Base-by-base conservation (phyloP, 2,329 filamentous ascomycete species). In the Gaeumannomyces sp. region DNA sequence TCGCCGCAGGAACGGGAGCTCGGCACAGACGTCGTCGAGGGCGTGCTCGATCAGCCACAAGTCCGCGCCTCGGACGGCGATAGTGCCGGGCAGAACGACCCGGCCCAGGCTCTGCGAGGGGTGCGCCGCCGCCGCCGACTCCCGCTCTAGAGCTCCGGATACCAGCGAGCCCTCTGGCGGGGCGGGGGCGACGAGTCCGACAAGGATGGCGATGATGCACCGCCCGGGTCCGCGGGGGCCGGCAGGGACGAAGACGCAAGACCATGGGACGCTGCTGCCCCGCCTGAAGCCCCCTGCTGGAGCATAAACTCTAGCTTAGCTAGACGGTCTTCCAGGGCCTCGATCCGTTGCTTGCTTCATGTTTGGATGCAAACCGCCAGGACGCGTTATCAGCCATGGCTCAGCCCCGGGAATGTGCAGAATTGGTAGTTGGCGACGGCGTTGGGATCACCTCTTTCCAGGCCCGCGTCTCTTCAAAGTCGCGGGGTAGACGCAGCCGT, bases 251-350 rank as follows among this genome's bases (percentile, higher is more conserved):
- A 29, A 3, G 29, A 6, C 29, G 29, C 14, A 53, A 3, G 16
- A 53, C 45, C 8, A 8, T 3, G 14, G 45, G n/a, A 16, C 45
- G 45, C 14, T 22, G 50, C 6, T 8, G 25, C 16, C 27, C n/a
- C 2, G 64, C 61, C 8, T 53, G 56, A 27, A 7, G n/a, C 3
- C 25, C 31, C 38, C 62, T 61, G 16, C 31, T 45, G 19, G 61
- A 65, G 31, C 53, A 61, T 45, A 14, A 62, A 60, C 38, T 67
- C 64, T 35, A 65, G 60, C 27, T 22, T 62, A 27, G 62, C 62
- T 59, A 67, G 59, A 19, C 66, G 61, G 28, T 62, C 66, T 56
- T 67, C 66, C 33, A 67, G 64, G 19, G 64, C 64, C 27, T 64
- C 61, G 6, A 67, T 64, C 10, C 62, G 53, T 13, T 62, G 33